Percentiles rank a stretch among this genome's conserved stretches.
Evolutionary conservation across 2,329 filamentous ascomycete genomes (phyloP).

Genomic region (Daldinia sp.): DNA sequence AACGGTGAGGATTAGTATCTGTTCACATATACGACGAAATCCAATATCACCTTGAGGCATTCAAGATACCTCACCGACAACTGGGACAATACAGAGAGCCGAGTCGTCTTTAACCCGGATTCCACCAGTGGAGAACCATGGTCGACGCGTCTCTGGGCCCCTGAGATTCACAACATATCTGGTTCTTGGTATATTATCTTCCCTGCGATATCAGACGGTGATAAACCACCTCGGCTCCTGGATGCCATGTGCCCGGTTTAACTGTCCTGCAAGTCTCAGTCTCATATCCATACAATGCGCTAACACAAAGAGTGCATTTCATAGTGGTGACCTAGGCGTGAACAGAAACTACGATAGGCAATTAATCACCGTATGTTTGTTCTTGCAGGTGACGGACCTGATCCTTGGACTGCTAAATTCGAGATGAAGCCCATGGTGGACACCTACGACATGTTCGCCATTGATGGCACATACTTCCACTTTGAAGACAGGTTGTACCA

Average conservation of each 20-base stretch:
- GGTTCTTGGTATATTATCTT: constrained; percentile 53
- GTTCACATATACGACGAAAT: constrained; percentile 56
- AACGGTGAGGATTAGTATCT: constrained; percentile 55
- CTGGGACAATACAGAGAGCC: constrained; percentile 55
- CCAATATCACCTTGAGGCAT: constrained; percentile 56
- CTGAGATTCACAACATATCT: constrained; percentile 53
- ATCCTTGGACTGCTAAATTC: constrained; percentile 53
- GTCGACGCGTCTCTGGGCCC: constrained; percentile 55
- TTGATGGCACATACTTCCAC: constrained; percentile 54
- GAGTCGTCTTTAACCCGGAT: constrained; percentile 54
- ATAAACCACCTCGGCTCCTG: constrained; percentile 52
- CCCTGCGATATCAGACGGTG: constrained; percentile 52
- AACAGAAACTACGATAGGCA: constrained; percentile 37
- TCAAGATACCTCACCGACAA: constrained; percentile 55
- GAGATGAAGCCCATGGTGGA: constrained; percentile 52
- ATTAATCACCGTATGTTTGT: constrained; percentile 56
- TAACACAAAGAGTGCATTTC: background rate
- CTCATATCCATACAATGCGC: background rate
- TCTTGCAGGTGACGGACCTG: constrained; percentile 48
- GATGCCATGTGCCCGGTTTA: constrained; percentile 54
- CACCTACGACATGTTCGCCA: constrained; percentile 54
- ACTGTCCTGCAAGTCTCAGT: constrained; percentile 49
- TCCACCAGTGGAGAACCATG: constrained; percentile 50
- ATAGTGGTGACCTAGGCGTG: background rate
- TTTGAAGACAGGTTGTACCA: constrained; percentile 52